phyloP scores from a whole-genome alignment of 1,284 basidiomycete genomes.

The Boletellus dicymbophilus region DNA sequence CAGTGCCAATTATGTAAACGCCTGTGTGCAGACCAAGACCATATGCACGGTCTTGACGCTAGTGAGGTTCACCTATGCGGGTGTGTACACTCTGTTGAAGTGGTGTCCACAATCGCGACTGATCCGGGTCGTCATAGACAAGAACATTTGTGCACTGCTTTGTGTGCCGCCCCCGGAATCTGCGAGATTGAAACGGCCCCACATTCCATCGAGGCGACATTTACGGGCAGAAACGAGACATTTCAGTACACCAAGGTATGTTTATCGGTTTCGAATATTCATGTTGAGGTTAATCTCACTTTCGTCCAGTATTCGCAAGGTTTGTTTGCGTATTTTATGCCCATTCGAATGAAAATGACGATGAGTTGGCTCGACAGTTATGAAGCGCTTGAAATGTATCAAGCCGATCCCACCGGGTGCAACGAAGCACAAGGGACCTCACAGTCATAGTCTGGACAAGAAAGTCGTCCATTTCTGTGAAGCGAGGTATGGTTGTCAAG shows the following conservation, averaged over 20 bases:
- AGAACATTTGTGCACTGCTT: constrained; percentile 46
- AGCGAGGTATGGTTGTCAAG: constrained; percentile 33
- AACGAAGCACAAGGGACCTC: constrained; percentile 44
- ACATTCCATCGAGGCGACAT: constrained; percentile 58
- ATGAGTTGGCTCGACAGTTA: constrained; percentile 32
- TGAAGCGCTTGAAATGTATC: constrained; percentile 50
- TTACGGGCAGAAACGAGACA: constrained; percentile 45
- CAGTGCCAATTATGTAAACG: constrained; percentile 55
- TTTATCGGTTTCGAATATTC: background rate
- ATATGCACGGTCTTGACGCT: constrained; percentile 51
- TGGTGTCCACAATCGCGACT: background rate
- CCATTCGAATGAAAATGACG: background rate
- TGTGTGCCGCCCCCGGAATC: constrained; percentile 48
- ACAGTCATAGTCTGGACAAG: constrained; percentile 47
- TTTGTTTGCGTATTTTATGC: background rate
- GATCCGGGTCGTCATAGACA: constrained; percentile 37
- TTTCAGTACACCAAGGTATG: constrained; percentile 53
- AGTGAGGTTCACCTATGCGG: constrained; percentile 57
- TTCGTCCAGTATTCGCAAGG: constrained; percentile 1
- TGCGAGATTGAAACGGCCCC: constrained; percentile 61
- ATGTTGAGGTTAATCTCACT: background rate
- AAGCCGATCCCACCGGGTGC: constrained; percentile 46
- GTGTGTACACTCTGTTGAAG: constrained; percentile 36
- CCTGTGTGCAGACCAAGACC: constrained; percentile 47
- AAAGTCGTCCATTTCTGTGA: constrained; percentile 53